Base-by-base conservation (phyloP, 306 rosid species). In the Herpetospermum pedunculosum region DNA sequence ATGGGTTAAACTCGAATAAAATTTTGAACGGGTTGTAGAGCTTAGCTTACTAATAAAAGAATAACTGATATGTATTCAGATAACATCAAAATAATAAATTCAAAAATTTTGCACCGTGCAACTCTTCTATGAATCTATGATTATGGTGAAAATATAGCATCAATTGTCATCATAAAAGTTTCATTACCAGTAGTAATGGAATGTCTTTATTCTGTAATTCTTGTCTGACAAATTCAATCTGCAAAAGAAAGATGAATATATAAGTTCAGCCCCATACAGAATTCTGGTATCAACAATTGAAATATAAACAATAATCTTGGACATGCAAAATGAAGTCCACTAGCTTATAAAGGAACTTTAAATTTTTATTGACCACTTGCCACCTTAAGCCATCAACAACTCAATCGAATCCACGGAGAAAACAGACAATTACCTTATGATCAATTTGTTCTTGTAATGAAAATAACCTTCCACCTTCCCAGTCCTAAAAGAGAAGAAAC, bases 401-500 rank as follows among this genome's bases (percentile, higher is more conserved):
- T 28, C 16, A 68, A 46, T 54, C 76, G 64, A 57, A 84, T 12
- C 44, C 13, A 54, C 77, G 55, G 47, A 32, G 18, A 14, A 21
- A 58, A 76, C 82, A 71, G 49, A 47, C 44, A 29, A 64, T 76
- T 77, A 91, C 97, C 97, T 94, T 94, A 26, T 89, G 92, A 83
- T 88, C 78, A 6, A 87, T 91, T 80, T 94, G 99, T 63, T 89
- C 97, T 77, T 89, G 85, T 83, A 94, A 84, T 35, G 99, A 89
- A 78, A 94, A 91, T 77, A 94, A 30, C 80, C 78, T 83, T 28
- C 97, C 95, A 48, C 79, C 84, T 83, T 89, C 97, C 95, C 88
- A 89, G 80, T 91, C 47, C 99, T 94, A 69, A 59, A 44, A 86
- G 70, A 7, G 78, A 75, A 63, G 76, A 44, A 79, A 46, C 1